Conservation (phyloP, 257 asterid genomes). For the Oldenlandia corymbosa region DNA sequence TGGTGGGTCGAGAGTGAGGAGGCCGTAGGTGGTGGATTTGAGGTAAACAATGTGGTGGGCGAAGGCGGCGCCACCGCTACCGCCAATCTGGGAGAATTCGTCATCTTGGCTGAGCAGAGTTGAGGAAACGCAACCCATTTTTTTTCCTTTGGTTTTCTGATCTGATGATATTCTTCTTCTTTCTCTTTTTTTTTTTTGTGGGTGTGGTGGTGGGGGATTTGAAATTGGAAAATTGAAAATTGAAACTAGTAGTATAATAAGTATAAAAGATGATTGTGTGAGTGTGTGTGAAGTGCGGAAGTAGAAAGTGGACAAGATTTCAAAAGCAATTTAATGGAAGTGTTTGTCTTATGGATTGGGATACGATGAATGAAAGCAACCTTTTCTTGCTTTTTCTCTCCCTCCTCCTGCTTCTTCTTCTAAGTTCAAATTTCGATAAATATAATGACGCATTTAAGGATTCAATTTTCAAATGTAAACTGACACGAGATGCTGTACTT, state of each 20-base stretch:
- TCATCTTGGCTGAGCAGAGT: conserved; percentile 63
- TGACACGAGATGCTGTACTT: too few relatives aligned
- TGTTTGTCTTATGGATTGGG: background rate
- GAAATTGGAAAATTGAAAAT: background rate
- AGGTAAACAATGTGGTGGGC: conserved; percentile 95
- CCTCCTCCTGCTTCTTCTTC: too few relatives aligned
- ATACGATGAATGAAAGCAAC: conserved; percentile 9
- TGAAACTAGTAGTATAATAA: background rate
- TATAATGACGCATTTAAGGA: background rate
- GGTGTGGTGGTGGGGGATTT: background rate
- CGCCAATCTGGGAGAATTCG: conserved; percentile 69
- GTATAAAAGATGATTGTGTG: background rate
- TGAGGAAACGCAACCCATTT: conserved; percentile 93
- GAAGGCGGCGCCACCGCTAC: conserved; percentile 49
- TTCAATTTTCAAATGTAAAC: conserved; percentile 24
- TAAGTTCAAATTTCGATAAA: too few relatives aligned
- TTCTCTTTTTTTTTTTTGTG: background rate
- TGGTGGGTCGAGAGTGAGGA: conserved; percentile 61
- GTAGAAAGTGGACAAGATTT: background rate
- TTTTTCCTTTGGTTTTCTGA: background rate
- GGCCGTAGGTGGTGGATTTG: conserved; percentile 92
- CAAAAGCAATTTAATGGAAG: background rate
- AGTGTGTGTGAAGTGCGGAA: background rate
- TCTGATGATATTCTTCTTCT: too few relatives aligned
- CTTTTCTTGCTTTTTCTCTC: too few relatives aligned